A percentile compares a stretch with the other conserved stretches of the same genome.
Evolutionary conservation across 306 rosid species (phyloP).

Genomic region (Acmispon strigosus): DNA sequence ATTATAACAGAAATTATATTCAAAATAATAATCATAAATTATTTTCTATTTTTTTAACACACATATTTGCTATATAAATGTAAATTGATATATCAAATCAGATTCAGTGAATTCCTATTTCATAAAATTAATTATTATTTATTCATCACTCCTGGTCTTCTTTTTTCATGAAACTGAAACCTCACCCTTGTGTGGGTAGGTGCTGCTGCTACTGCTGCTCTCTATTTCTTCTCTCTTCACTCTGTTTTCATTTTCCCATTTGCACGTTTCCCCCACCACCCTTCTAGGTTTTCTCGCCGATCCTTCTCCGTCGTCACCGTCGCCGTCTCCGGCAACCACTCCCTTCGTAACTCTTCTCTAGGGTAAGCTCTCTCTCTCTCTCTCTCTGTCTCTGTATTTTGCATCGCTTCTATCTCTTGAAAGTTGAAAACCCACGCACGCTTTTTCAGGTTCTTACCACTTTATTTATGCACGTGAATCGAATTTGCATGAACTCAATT

Average conservation of each 20-base stretch:
- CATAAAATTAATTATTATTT: background rate
- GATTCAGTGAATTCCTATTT: too few relatives aligned
- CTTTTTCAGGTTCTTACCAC: background rate
- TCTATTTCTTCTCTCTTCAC: background rate
- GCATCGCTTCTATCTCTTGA: background rate
- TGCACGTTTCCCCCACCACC: background rate
- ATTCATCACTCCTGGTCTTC: background rate
- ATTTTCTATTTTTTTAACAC: too few relatives aligned
- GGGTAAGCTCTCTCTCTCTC: constrained; percentile 9
- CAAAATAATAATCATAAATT: too few relatives aligned
- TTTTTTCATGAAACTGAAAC: background rate
- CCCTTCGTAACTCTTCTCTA: background rate
- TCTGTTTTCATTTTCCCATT: background rate
- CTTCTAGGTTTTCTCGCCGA: constrained; percentile 43
- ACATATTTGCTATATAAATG: too few relatives aligned
- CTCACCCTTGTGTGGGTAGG: constrained; percentile 25
- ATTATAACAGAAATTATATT: too few relatives aligned
- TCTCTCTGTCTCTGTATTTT: background rate
- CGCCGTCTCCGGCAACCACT: background rate
- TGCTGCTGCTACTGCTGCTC: background rate
- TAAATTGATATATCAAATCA: too few relatives aligned
- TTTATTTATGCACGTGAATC: constrained; percentile 54
- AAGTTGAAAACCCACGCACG: background rate
- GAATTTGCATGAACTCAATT: constrained; percentile 43
- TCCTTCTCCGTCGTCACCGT: constrained; percentile 22